A percentile compares a stretch with the other conserved stretches of the same genome.
Evolutionary conservation across 2,329 filamentous ascomycete genomes (phyloP).

Genomic region (Orbilia brochopaga): DNA sequence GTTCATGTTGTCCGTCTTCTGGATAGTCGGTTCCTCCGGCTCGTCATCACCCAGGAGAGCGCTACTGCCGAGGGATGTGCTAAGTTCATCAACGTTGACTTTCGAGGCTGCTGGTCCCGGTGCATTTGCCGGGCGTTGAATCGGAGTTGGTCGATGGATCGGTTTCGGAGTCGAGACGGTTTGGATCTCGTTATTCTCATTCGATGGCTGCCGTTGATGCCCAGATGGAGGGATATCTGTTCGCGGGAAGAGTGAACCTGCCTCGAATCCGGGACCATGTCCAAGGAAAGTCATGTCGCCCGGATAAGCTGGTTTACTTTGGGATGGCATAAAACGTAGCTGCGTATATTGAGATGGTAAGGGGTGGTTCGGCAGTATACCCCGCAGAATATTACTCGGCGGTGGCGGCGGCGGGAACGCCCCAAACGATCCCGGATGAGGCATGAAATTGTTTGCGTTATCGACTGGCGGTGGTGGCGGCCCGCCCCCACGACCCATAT

Average conservation of each 20-base stretch:
- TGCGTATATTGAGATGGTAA: too few species aligned
- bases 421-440: conserved; percentile 62
- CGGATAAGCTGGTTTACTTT: background rate
- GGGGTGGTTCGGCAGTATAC: background rate
- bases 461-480: conserved; percentile 65
- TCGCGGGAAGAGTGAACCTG: conserved; percentile 8
- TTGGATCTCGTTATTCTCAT: conserved; percentile 32
- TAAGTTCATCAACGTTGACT: conserved; percentile 69
- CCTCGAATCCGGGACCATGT: conserved; percentile 32
- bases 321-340: too few species aligned
- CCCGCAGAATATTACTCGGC: conserved; percentile 19
- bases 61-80: conserved; percentile 84
- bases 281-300: conserved; percentile 7
- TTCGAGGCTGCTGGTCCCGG: conserved; percentile 58
- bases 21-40: conserved; percentile 65
- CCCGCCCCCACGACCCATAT: conserved; percentile 60
- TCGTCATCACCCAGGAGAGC: conserved; percentile 81
- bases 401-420: conserved; percentile 61
- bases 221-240: conserved; percentile 27
- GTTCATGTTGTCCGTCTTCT: conserved; percentile 55
- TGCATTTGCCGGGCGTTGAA: conserved; percentile 81
- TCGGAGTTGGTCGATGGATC: conserved; percentile 82
- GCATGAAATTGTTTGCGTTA: conserved; percentile 59
- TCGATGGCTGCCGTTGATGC: conserved; percentile 44
- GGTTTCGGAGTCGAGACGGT: conserved; percentile 62